Percentiles rank a stretch among this genome's conserved stretches.
Evolutionary conservation across 768 basidiomycete species (phyloP).

Genomic region (Dentipellis fragilis): DNA sequence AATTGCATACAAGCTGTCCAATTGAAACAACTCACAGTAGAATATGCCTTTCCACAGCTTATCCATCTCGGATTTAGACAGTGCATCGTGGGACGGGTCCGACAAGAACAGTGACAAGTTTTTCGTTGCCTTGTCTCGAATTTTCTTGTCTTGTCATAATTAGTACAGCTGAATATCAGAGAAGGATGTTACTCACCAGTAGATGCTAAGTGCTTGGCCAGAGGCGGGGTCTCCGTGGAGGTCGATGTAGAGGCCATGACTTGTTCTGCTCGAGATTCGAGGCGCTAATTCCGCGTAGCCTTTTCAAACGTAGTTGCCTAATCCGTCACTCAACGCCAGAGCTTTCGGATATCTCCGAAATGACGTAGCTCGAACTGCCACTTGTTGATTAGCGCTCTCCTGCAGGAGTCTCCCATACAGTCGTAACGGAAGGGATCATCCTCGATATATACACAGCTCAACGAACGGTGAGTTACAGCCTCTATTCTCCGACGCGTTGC

Average conservation of each 20-base stretch:
- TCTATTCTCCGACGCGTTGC: too few relatives aligned
- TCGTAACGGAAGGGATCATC: too few relatives aligned
- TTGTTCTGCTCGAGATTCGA: not conserved
- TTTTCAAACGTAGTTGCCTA: not conserved
- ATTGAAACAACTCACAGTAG: constrained; percentile 55
- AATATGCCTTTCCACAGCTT: constrained; percentile 98
- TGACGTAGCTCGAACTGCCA: not conserved
- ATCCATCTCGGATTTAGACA: constrained; percentile 70
- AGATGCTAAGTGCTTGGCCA: constrained; percentile 88
- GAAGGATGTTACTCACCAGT: constrained; percentile 45
- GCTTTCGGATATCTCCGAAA: not conserved
- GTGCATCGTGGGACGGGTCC: constrained; percentile 39
- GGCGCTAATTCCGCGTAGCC: too few relatives aligned
- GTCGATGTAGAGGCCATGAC: constrained; percentile 23
- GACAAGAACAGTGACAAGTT: constrained; percentile 74
- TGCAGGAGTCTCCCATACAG: too few relatives aligned
- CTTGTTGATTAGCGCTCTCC: too few relatives aligned
- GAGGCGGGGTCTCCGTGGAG: constrained; percentile 39
- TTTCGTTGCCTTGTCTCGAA: constrained; percentile 84
- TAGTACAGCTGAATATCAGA: not conserved
- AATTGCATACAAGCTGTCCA: not conserved
- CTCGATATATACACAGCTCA: too few relatives aligned
- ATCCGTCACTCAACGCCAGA: not conserved
- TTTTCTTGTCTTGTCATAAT: constrained; percentile 64
- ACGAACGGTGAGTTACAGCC: too few relatives aligned